Base-by-base conservation (phyloP, 768 basidiomycete species). In the Postia placenta region DNA sequence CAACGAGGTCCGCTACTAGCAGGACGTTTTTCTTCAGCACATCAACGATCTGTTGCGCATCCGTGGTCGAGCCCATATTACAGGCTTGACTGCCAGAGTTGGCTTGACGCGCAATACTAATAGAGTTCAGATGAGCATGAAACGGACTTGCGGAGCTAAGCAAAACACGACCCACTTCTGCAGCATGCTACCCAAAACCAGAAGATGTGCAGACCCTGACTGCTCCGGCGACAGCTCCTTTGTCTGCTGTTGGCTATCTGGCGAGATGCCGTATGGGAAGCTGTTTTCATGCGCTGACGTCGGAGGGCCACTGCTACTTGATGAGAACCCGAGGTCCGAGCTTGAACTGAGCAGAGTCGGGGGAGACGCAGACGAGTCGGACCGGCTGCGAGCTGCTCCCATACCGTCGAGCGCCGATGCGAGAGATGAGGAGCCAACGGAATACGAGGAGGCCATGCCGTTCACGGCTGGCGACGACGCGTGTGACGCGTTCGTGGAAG, bases 81-180 rank as follows among this genome's bases (percentile, higher is more conserved):
- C 60, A 62, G 6, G 63, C 63, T 40, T 63, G 55, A 48, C 60
- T 60, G 26, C 60, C 63, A 9, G 55, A 59, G 50, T 53, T 60
- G 11, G 61, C 63, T 15, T 58, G 55, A 14, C 54, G 52, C 26
- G 61, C 61, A 27, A 64, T 62, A 33, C 63, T 64, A 39, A 37
- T 45, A 23, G 33, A 33, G 43, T 38, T 20, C 36, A 47, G 41
- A 58, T 58, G 71, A 60, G 42, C 64, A 64, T 24, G 71, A 65
- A 1, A 71, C 70, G 17, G 67, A 66, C 54, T 51, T 66, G 69
- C 27, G 66, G 69, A 45, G 67, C 14, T 66, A 61, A 14, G 68
- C 65, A 6, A 68, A 64, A 25, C 60, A 57, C 9, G 70, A 56
- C 77, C 63, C 56, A 85, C 85, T 76, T 74, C 61, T 73, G 74